Base-by-base conservation (phyloP, 495 filamentous ascomycete species). In the Aspergillus funiculosus region DNA sequence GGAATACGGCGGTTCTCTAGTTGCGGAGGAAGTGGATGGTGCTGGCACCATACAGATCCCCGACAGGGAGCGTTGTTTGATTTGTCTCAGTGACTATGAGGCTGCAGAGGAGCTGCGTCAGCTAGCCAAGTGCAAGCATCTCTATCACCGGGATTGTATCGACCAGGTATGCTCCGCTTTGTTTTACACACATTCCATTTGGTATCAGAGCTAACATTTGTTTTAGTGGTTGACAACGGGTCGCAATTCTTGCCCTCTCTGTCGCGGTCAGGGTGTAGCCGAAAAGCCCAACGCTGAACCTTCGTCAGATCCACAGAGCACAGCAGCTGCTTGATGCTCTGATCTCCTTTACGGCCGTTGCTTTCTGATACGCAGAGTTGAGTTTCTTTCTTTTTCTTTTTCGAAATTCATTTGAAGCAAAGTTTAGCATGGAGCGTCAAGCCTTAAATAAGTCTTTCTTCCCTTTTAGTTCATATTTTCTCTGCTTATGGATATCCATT, bases 241-340 rank as follows among this genome's bases (percentile, higher is more conserved):
- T 28, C 82, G 84, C 48, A 88, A 88, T 59, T 88, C 84, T 1
- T 88, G 84, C 46, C 84, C 84, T 19, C 71, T 88, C 2, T 88
- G 84, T 57, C 70, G 84, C 51, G 80, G 81, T 20, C 78, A 85
- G 59, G 84, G 84, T 19, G 84, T 88, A 1, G 48, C 54, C 39
- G 70, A 73, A 51, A 62, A 63, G 1, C 46, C 63, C 5, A 58
- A 49, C 29, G 20, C 55, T 43, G 53, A 50, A 19, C 37, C 58
- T 7, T 13, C 54, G 4, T 32, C 52, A 9, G 52, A 51, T 21
- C 32, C 56, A 36, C 60, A 50, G 34, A 51, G 52, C 36, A 50
- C 57, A 25, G 35, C 62, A 14, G 51, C 60, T 13, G 62, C 42
- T 51, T 53, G 31, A 46, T 11, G 35, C 14, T 22, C 18, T 39